A percentile compares a stretch with the other conserved stretches of the same genome.
These are phyloP conservation scores for Botrytis sinoallii DNA, from an alignment of 2,329 filamentous ascomycete genomes.

Conservation along the genomic window DNA sequence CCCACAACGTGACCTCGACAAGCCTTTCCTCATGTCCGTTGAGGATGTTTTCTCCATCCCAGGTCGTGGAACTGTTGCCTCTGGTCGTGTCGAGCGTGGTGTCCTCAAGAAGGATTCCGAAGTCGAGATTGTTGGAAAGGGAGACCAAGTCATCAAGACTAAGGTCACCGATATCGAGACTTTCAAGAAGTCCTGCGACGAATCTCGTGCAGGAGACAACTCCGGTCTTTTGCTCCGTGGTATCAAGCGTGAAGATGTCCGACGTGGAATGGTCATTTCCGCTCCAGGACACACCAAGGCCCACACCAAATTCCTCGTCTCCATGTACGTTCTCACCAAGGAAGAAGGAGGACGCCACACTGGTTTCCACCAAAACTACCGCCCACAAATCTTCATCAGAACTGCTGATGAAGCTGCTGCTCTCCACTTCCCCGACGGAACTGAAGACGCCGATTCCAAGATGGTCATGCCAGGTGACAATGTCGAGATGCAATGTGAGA, in stretches of 20 bases:
- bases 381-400: constrained; percentile 92
- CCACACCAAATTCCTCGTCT: constrained; percentile 87
- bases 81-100: constrained; percentile 96
- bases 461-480: constrained; percentile 99
- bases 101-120: constrained; percentile 89
- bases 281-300: constrained; percentile 81
- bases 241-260: constrained; percentile 91
- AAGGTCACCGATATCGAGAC: constrained; percentile 99
- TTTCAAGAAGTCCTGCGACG: constrained; percentile 99
- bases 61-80: constrained; percentile 94
- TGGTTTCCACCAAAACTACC: constrained; percentile 94
- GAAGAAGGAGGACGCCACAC: constrained; percentile 97
- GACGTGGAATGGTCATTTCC: constrained; percentile 90
- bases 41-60: constrained; percentile 90
- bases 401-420: constrained; percentile 80
- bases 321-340: constrained; percentile 95
- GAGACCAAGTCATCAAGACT: constrained; percentile 80
- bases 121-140: constrained; percentile 91
- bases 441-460: constrained; percentile 67
- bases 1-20: constrained; percentile 88
- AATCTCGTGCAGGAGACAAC: constrained; percentile 96
- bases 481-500: constrained; percentile 89
- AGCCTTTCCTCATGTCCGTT: constrained; percentile 98
- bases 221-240: constrained; percentile 94
- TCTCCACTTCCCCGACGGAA: constrained; percentile 83